Evolutionary conservation across 2,329 filamentous ascomycete genomes (phyloP).

Genomic region (Monilinia laxa): DNA sequence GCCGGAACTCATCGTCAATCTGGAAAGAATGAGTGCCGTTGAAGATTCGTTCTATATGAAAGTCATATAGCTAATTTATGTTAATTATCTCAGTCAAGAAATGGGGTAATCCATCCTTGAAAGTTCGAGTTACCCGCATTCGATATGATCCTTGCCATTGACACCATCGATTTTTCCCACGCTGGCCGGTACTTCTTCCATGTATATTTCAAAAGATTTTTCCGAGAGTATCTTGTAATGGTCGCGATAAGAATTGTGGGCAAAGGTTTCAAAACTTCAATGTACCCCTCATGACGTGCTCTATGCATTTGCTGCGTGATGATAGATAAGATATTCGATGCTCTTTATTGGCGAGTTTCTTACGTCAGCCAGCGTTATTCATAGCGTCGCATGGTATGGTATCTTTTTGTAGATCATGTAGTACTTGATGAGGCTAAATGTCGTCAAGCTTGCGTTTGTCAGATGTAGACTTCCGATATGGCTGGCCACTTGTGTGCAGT

Average conservation of each 20-base stretch:
- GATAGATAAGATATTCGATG: slow-evolving; percentile 21
- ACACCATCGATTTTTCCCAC: slow-evolving; percentile 20
- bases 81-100: background rate
- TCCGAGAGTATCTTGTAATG: too few relatives aligned
- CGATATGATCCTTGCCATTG: slow-evolving; percentile 24
- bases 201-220: background rate
- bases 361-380: background rate
- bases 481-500: background rate
- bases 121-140: background rate
- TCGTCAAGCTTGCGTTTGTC: background rate
- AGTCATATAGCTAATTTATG: slow-evolving; percentile 2
- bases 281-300: slow-evolving; percentile 24
- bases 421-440: background rate
- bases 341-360: slow-evolving; percentile 11
- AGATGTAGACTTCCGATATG: background rate
- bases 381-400: background rate
- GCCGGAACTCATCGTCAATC: slow-evolving; percentile 19
- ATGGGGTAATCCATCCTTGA: background rate
- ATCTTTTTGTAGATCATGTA: background rate
- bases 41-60: background rate
- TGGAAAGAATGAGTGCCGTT: background rate
- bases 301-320: slow-evolving; percentile 19
- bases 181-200: background rate
- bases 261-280: background rate
- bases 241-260: background rate